A percentile compares a stretch with the other conserved stretches of the same genome.
Conservation (phyloP, 305 asterid species). For the Plantago coronopus region DNA sequence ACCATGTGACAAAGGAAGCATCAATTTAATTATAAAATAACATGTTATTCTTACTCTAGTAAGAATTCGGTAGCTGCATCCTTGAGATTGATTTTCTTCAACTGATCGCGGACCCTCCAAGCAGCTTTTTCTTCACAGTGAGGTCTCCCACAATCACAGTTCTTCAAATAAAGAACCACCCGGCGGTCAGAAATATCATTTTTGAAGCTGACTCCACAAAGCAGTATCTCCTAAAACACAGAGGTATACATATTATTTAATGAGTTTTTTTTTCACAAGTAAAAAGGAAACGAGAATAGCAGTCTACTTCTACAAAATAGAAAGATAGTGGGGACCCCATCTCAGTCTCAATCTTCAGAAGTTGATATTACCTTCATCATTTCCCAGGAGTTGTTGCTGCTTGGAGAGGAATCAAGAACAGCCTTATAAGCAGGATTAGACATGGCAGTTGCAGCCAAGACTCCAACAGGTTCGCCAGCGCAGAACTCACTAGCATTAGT, state of each 20-base stretch:
- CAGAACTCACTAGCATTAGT: slow-evolving; percentile 63
- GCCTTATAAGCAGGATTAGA: slow-evolving; percentile 99
- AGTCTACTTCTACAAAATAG: too few species aligned
- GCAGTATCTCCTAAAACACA: slow-evolving; percentile 74
- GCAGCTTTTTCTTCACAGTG: slow-evolving; percentile 81
- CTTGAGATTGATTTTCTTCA: slow-evolving; percentile 77
- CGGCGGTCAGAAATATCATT: slow-evolving; percentile 76
- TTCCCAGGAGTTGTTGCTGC: slow-evolving; percentile 96
- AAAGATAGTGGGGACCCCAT: too few species aligned
- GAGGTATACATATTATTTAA: slow-evolving; percentile 16
- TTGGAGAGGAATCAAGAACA: slow-evolving; percentile 93
- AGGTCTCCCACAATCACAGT: slow-evolving; percentile 78
- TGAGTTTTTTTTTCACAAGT: slow-evolving; percentile 5
- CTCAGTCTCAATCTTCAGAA: too few species aligned
- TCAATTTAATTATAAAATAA: not conserved
- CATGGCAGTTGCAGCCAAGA: slow-evolving; percentile 98
- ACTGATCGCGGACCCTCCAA: slow-evolving; percentile 56
- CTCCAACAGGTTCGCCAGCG: slow-evolving; percentile 99
- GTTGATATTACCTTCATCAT: slow-evolving; percentile 78
- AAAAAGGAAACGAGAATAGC: not conserved
- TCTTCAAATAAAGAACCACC: slow-evolving; percentile 60
- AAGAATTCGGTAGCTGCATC: slow-evolving; percentile 71
- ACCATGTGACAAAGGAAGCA: not conserved
- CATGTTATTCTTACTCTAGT: slow-evolving; percentile 60
- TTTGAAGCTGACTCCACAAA: slow-evolving; percentile 74